Percentiles rank a stretch among this genome's conserved stretches.
phyloP scores from a whole-genome alignment of 106 monocot species.

The Dactylorhiza incarnata region DNA sequence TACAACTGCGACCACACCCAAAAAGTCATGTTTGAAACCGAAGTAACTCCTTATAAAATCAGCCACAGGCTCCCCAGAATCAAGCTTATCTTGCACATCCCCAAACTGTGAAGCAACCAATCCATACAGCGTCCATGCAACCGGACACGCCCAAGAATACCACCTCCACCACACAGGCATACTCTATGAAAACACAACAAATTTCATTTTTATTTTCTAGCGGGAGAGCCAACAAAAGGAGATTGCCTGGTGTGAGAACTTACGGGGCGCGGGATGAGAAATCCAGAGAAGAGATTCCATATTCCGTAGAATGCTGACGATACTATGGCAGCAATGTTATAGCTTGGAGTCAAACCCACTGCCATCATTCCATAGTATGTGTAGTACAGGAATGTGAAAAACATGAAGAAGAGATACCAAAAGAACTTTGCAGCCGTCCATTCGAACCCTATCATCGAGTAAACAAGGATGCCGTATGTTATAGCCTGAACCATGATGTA shows the following conservation, averaged over 20 bases:
- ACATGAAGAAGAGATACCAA: conserved; percentile 20
- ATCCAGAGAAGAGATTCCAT: conserved; percentile 43
- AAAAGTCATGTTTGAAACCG: conserved; percentile 58
- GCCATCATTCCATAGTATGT: conserved; percentile 55
- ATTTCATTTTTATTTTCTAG: background rate
- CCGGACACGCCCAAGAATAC: conserved; percentile 55
- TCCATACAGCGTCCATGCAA: conserved; percentile 29
- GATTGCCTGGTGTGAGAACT: conserved; percentile 2
- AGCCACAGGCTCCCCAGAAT: conserved; percentile 11
- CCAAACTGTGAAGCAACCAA: conserved; percentile 65
- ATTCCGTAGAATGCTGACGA: conserved; percentile 36
- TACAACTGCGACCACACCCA: conserved; percentile 40
- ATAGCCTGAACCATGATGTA: conserved; percentile 28
- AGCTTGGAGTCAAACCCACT: conserved; percentile 33
- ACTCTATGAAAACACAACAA: conserved; percentile 25
- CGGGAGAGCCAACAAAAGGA: background rate
- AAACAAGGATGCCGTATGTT: conserved; percentile 22
- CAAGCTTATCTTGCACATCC: background rate
- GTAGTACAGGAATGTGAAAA: conserved; percentile 39
- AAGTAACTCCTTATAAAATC: conserved; percentile 34
- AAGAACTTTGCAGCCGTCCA: conserved; percentile 16
- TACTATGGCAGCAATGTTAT: conserved; percentile 32
- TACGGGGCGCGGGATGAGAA: conserved; percentile 37
- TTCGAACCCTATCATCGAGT: conserved; percentile 18
- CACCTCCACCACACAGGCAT: conserved; percentile 88